Evolutionary conservation across 441 rosid genomes (phyloP).

Genomic region (Gossypium gossypioides): DNA sequence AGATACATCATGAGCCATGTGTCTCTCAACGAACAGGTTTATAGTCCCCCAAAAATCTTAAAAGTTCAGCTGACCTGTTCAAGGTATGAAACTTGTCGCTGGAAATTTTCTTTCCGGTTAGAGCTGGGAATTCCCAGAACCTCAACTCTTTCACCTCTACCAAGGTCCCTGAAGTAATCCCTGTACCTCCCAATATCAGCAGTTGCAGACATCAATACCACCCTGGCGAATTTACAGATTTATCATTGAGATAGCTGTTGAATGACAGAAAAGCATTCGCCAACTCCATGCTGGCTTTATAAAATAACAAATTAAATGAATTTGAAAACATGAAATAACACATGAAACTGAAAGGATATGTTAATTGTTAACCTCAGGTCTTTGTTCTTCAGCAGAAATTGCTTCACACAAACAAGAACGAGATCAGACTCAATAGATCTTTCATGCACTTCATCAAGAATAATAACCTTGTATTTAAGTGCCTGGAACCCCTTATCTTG

Average conservation of each 20-base stretch:
- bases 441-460: constrained; percentile 98
- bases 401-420: constrained; percentile 80
- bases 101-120: constrained; percentile 47
- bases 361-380: constrained; percentile 64
- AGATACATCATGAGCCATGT: neutral
- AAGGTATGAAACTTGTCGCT: constrained; percentile 60
- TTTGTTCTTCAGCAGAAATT: constrained; percentile 63
- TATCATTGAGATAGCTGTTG: neutral
- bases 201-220: constrained; percentile 96
- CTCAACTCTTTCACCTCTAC: constrained; percentile 83
- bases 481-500: constrained; percentile 73
- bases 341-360: constrained; percentile 5
- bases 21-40: neutral
- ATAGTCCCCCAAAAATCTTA: neutral
- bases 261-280: neutral
- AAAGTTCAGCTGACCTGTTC: constrained; percentile 51
- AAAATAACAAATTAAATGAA: constrained; percentile 7
- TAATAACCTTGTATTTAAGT: constrained; percentile 76
- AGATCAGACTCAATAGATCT: constrained; percentile 93
- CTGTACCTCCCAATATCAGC: constrained; percentile 76
- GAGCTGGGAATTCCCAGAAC: constrained; percentile 76
- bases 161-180: constrained; percentile 82
- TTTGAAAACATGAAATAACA: neutral
- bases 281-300: neutral
- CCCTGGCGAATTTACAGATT: constrained; percentile 34